Conservation (phyloP, 208 protist species). For the Trypanosomatidae sp. region DNA sequence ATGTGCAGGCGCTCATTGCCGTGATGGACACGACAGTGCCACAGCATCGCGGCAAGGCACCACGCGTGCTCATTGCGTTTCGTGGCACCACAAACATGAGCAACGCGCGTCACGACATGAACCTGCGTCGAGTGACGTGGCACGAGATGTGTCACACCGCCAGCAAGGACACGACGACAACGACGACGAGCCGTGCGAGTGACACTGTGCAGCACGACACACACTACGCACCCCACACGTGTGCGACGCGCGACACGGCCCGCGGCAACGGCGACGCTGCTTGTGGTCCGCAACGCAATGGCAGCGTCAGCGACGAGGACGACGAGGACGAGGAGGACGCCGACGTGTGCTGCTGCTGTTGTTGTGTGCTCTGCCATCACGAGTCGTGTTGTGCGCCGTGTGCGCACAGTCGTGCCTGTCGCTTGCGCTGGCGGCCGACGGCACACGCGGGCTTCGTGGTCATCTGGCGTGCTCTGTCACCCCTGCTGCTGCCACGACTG, state of each 20-base stretch:
- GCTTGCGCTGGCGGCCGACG: conserved; percentile 23
- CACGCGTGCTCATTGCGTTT: conserved; percentile 77
- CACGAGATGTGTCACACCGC: conserved; percentile 38
- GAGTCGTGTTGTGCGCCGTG: no score
- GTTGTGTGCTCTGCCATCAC: no score
- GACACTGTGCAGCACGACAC: conserved; percentile 6
- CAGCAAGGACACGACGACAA: neutral
- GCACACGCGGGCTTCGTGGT: conserved; percentile 78
- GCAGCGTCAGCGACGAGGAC: no score
- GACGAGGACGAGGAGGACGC: no score
- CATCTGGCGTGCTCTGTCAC: conserved; percentile 59
- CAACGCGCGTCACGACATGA: conserved; percentile 72
- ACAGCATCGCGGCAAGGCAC: conserved; percentile 39
- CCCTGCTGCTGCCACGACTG: conserved; percentile 32
- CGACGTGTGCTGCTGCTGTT: no score
- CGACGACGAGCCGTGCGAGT: neutral
- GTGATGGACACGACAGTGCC: conserved; percentile 22
- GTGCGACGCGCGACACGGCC: conserved; percentile 1
- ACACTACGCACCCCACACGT: conserved; percentile 6
- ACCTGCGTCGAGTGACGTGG: conserved; percentile 54
- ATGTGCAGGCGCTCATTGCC: conserved; percentile 68
- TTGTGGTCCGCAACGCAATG: no score
- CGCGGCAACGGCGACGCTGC: no score
- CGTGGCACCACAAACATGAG: conserved; percentile 71
- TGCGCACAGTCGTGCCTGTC: no score